Evolutionary conservation across 78 protist genomes (phyloP), one percentile per base, ranked within the genome.

Genomic region (Protostelium mycophagum): DNA sequence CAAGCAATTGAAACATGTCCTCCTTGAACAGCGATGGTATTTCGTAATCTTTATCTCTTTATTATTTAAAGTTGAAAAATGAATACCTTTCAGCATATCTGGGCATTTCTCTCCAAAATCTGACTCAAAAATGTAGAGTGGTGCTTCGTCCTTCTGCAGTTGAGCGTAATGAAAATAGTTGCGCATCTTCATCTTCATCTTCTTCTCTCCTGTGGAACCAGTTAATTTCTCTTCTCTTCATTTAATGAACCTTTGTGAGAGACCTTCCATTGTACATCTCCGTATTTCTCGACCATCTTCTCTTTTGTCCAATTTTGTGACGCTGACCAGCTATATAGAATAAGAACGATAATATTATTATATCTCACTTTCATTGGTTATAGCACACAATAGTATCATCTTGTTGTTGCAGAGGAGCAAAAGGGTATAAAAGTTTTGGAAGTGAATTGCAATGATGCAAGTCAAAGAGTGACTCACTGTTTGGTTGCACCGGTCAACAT

Each of bases 51-150:
- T 5, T 5, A 16, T 5, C 5, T 25, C 29, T 5, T 36, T 16
- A 36, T 5, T 5, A 85, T 5, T 37, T 5, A 16, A 5, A 23
- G 29, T 5, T 85, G 5, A 16, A 23, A 85, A 16, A 25, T 5
- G 37, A 16, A 16, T 85, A 85, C 86, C 86, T 0, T 35, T 39
- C 5, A 93, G 34, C 39, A 93, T 35, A 5, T 87, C 85, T 38
- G 92, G 91, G 36, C 90, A 91, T 34, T 90, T 89, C 9, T 93
- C 92, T 25, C 92, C 95, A 87, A 90, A 93, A 23, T 91, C 35
- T n/a, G 88, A 85, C 34, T 93, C 95, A 37, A 93, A 93, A 34
- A 93, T 91, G 85, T 93, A 93, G 83, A 93, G 87, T 86, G 95
- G 95, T 25, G 88, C 95, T 5, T 89, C 92, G 83, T 93, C 95